Evolutionary conservation across 176 grass and related monocot species (phyloP).

Genomic region (Phoenix roebelenii): DNA sequence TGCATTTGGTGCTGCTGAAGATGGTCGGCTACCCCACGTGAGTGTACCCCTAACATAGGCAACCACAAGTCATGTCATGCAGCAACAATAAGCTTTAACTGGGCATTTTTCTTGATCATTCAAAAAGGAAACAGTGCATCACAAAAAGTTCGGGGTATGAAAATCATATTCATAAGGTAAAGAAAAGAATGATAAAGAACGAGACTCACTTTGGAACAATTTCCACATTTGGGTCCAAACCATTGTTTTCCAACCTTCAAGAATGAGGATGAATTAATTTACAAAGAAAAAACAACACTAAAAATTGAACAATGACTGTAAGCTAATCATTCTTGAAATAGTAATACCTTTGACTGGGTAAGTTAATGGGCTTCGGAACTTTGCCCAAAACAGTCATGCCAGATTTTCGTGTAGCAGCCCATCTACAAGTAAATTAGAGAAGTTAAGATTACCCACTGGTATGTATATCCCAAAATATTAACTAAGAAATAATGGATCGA

Average conservation of each 20-base stretch:
- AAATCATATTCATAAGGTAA: neutral
- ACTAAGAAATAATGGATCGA: neutral
- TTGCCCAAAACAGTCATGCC: conserved; percentile 98
- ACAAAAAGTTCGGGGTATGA: too few species aligned
- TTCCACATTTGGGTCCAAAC: conserved; percentile 87
- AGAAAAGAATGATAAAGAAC: conserved; percentile 14
- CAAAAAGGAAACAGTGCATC: too few species aligned
- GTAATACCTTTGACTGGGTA: conserved; percentile 87
- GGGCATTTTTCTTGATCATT: too few species aligned
- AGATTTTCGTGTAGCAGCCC: conserved; percentile 80
- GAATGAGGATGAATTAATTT: conserved; percentile 26
- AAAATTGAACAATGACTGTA: conserved; percentile 3
- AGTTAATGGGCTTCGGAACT: conserved; percentile 96
- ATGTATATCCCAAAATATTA: neutral
- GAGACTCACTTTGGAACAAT: conserved; percentile 91
- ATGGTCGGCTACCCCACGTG: conserved; percentile 78
- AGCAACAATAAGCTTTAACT: too few species aligned
- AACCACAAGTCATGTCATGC: neutral
- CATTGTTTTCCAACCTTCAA: conserved; percentile 98
- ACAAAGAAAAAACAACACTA: conserved; percentile 3
- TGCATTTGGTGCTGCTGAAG: conserved; percentile 58
- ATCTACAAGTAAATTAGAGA: conserved; percentile 25
- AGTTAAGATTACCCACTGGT: neutral
- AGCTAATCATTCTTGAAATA: neutral
- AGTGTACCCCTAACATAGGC: conserved; percentile 63